Percentiles rank a stretch among this genome's conserved stretches.
phyloP scores from a whole-genome alignment of 169 alveolate genomes.

The Plasmodium gonderi region DNA sequence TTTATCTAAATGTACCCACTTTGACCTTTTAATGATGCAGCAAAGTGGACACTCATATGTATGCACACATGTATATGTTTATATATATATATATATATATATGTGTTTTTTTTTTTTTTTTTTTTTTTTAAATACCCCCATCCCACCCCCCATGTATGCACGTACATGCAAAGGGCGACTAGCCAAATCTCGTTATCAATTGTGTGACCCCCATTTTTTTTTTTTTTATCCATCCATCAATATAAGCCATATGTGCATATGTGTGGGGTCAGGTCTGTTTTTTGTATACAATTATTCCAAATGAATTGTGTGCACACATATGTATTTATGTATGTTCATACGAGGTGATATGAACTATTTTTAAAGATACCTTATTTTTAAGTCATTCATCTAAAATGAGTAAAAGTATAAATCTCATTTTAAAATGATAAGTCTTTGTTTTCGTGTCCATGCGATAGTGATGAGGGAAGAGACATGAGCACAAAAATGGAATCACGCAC shows the following conservation, averaged over 20 bases:
- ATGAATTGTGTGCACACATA: not conserved
- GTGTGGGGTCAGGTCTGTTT: not conserved
- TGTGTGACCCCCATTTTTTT: not conserved
- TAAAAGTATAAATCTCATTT: not conserved
- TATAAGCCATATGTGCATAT: not conserved
- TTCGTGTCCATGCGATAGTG: too few species aligned
- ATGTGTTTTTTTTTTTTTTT: not conserved
- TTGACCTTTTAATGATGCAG: not conserved
- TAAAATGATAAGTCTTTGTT: too few species aligned
- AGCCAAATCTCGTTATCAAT: not conserved
- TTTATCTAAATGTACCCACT: not conserved
- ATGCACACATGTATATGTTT: not conserved
- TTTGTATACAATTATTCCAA: not conserved
- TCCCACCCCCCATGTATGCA: too few species aligned
- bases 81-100: not conserved
- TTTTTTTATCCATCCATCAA: not conserved
- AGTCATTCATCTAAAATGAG: not conserved
- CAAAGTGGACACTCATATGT: not conserved
- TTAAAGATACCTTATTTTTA: constrained; percentile 9
- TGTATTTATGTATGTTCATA: not conserved
- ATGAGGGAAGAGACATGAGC: too few species aligned
- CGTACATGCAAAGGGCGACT: not conserved
- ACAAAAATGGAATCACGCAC: too few species aligned
- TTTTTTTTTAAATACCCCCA: not conserved
- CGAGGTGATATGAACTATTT: not conserved